Evolutionary conservation across 768 basidiomycete genomes (phyloP).

Genomic region (Mycena albidolilacea): DNA sequence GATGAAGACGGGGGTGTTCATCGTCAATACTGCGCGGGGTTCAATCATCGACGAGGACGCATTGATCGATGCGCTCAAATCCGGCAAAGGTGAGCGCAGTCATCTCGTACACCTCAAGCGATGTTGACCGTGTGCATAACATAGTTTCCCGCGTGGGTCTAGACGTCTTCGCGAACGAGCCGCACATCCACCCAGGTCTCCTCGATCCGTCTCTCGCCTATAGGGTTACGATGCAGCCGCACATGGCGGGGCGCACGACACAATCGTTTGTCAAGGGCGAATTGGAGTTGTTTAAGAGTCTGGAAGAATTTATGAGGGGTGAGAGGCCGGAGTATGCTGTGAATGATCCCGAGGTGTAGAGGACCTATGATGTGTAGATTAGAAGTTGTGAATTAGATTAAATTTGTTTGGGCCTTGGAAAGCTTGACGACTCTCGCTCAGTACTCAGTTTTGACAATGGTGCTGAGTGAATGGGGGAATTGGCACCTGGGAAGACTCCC

Average conservation of each 20-base stretch:
- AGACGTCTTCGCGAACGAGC: constrained; percentile 42
- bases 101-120: background rate
- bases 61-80: constrained; percentile 54
- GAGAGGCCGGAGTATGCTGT: constrained; percentile 23
- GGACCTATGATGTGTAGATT: too few relatives aligned
- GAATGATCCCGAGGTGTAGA: constrained; percentile 5
- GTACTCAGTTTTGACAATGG: too few relatives aligned
- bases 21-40: constrained; percentile 67
- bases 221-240: constrained; percentile 37
- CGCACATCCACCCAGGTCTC: constrained; percentile 38
- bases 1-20: constrained; percentile 60
- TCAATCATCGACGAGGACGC: constrained; percentile 64
- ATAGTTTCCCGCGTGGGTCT: constrained; percentile 37
- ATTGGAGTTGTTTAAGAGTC: constrained; percentile 29
- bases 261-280: constrained; percentile 29
- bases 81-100: constrained; percentile 42
- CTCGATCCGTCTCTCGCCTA: constrained; percentile 34
- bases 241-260: constrained; percentile 29
- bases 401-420: too few relatives aligned
- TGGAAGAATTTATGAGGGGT: constrained; percentile 35
- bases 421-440: too few relatives aligned
- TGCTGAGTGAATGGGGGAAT: too few relatives aligned
- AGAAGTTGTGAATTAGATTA: too few relatives aligned
- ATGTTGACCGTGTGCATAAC: background rate
- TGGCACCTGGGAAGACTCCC: too few relatives aligned